Conservation (phyloP, 169 alveolate species). For the Plasmodium coatneyi region DNA sequence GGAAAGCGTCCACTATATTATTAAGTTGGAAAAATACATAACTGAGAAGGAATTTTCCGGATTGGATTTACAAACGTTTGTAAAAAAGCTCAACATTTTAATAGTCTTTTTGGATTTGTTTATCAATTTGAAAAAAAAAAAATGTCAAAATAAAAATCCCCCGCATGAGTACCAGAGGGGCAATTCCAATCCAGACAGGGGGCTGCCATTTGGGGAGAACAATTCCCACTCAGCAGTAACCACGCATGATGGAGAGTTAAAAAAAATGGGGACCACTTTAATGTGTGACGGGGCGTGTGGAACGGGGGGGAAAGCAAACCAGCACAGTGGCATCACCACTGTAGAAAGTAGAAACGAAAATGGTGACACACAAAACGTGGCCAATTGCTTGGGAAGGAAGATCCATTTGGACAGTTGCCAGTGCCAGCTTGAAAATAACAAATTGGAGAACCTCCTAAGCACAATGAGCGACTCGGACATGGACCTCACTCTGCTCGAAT, state of each 20-base stretch:
- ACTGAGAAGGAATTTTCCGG: not conserved
- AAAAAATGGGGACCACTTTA: not conserved
- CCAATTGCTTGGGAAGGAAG: not conserved
- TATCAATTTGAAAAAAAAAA: constrained; percentile 33
- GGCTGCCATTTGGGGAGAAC: not conserved
- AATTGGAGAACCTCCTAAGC: not conserved
- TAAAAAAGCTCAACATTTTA: constrained; percentile 12
- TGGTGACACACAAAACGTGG: not conserved
- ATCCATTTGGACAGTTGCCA: not conserved
- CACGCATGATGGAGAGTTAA: not conserved
- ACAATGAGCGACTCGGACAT: not conserved
- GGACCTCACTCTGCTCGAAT: constrained; percentile 26
- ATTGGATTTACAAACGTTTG: constrained; percentile 1
- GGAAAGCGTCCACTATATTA: constrained; percentile 24
- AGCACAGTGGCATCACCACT: not conserved
- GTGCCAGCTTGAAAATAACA: not conserved
- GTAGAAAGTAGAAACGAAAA: not conserved
- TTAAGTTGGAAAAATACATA: constrained; percentile 45
- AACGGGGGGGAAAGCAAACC: not conserved
- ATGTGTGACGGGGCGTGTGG: not conserved
- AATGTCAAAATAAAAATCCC: not conserved
- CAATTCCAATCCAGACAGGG: not conserved
- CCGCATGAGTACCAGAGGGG: not conserved
- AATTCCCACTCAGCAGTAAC: not conserved
- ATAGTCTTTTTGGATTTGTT: not conserved